Base-by-base conservation (phyloP, 352 stramenopile genomes). In the Globisporangium cylindrosporum region DNA sequence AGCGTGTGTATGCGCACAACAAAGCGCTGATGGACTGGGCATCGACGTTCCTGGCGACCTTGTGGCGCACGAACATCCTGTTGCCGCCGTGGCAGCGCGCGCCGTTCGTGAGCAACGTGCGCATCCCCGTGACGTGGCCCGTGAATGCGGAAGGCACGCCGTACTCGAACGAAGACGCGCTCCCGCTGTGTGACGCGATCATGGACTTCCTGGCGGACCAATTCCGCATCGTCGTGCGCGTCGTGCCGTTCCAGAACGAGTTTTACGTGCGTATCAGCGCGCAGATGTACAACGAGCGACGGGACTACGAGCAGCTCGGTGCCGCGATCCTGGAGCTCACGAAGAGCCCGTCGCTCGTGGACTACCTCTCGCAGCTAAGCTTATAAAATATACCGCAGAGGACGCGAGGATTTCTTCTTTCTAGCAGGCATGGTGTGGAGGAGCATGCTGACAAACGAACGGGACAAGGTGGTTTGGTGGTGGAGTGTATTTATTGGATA, bases 211-310 rank as follows among this genome's bases (percentile, higher is more conserved):
- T 95, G 53, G 75, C 81, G 58, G 88, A 95, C 67, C 81, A 81
- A 18, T 95, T 86, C 65, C 78, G 78, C 27, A 76, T 95, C 43
- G 81, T 89, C 27, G 84, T 92, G 62, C 83, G 84, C 43, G 80
- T 93, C 24, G 70, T 79, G 62, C 79, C 82, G 10, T 88, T 95
- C 73, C 84, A 93, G 70, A 71, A 66, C 59, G 76, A 79, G 10
- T 76, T 93, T 24, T 93, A 91, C 75, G 84, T 88, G 56, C 84
- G 85, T 66, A 91, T 95, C 72, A 93, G 85, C 55, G 82, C 85
- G 55, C 88, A 95, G 73, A 92, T 93, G 60, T 95, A 93, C 77
- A 93, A 93, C 68, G 88, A 95, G 66, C 82, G 88, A 62, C 75
- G 75, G 43, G 88, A 95, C 67, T 95, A 84, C 59, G 85, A 95